phyloP scores from a whole-genome alignment of 2,329 filamentous ascomycete species.

The Lecanicillium sp. region DNA sequence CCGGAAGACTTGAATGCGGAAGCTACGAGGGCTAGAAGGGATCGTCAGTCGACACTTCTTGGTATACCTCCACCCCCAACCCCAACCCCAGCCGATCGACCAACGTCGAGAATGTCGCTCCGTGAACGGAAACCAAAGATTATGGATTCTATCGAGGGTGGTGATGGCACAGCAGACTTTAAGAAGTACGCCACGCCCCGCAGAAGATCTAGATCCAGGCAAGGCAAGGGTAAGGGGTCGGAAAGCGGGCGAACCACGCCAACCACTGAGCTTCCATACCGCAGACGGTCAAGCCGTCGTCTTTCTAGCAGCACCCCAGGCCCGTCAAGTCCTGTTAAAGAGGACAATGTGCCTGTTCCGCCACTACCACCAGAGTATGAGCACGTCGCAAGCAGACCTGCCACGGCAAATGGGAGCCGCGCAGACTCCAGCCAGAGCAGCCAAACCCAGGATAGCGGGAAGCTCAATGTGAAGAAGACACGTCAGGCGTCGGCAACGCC shows the following conservation, averaged over 20 bases:
- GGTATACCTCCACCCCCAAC: constrained; percentile 18
- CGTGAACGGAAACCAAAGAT: constrained; percentile 60
- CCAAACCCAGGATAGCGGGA: constrained; percentile 28
- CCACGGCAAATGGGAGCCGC: constrained; percentile 18
- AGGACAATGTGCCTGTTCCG: constrained; percentile 11
- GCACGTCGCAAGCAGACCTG: constrained; percentile 6
- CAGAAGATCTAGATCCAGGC: constrained; percentile 13
- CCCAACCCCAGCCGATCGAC: constrained; percentile 25
- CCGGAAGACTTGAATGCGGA: constrained; percentile 71
- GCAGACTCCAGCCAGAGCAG: constrained; percentile 33
- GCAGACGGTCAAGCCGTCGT: constrained; percentile 29
- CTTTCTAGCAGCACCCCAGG: constrained; percentile 41
- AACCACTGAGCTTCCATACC: neutral
- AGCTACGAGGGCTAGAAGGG: constrained; percentile 52
- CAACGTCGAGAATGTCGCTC: constrained; percentile 60
- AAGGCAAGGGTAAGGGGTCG: constrained; percentile 5
- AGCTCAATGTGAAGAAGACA: constrained; percentile 50
- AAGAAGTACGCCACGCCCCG: constrained; percentile 16
- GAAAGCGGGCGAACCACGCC: neutral
- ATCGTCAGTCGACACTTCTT: constrained; percentile 49
- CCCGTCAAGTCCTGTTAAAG: constrained; percentile 16
- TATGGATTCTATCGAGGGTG: constrained; percentile 37
- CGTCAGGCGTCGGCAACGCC: constrained; percentile 38
- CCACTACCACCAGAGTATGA: constrained; percentile 10
- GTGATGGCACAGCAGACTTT: constrained; percentile 33